Evolutionary conservation across 805 yeast species (phyloP).

Genomic region (Cyberlindnera petersonii): DNA sequence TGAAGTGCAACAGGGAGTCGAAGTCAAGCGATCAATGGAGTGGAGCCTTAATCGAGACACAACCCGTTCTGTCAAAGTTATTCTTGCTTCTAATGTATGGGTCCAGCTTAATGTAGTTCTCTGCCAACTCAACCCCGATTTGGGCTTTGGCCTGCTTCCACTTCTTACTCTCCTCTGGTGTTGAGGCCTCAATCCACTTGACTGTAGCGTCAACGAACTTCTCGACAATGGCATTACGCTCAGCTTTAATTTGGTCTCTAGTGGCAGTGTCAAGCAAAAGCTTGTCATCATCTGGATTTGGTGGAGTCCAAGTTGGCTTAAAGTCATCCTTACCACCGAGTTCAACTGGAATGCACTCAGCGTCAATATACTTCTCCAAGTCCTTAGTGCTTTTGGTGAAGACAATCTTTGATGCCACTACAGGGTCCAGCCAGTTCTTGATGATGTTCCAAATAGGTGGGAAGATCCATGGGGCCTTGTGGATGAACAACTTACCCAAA

Average conservation of each 20-base stretch:
- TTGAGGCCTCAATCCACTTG: conserved; percentile 70
- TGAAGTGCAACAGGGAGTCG: no score
- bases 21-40: not conserved
- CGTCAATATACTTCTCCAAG: conserved; percentile 56
- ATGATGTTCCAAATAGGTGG: conserved; percentile 91
- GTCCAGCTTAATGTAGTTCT: conserved; percentile 67
- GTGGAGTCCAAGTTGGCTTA: conserved; percentile 56
- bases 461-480: conserved; percentile 96
- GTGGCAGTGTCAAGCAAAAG: conserved; percentile 41
- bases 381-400: conserved; percentile 75
- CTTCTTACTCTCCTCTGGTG: conserved; percentile 43
- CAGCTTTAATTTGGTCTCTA: conserved; percentile 40
- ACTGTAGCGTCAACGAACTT: conserved; percentile 62
- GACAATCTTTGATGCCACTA: conserved; percentile 84
- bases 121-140: conserved; percentile 48
- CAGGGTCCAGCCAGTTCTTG: conserved; percentile 94
- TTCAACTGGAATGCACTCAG: conserved; percentile 57
- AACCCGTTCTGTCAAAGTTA: conserved; percentile 72
- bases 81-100: conserved; percentile 80
- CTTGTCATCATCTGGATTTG: conserved; percentile 56
- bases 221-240: conserved; percentile 52
- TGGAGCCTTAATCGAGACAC: conserved; percentile 13
- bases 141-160: conserved; percentile 52
- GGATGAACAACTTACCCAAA: conserved; percentile 77
- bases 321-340: conserved; percentile 70